Evolutionary conservation across 495 filamentous ascomycete genomes (phyloP), one percentile per base, ranked within the genome.

Genomic region (Parmelia sp.): DNA sequence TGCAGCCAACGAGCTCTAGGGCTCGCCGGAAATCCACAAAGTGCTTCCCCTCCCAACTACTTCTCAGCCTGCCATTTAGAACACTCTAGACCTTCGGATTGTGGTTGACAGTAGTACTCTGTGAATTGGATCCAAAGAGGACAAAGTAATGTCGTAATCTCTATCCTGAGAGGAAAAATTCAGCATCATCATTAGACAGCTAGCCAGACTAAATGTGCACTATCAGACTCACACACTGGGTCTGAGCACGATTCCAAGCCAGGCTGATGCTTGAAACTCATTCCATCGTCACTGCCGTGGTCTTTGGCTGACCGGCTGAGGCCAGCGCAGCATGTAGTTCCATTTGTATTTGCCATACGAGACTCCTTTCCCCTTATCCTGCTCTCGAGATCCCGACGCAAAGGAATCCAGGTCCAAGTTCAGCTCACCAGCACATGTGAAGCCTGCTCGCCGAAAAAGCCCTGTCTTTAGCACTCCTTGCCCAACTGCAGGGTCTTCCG

Each of bases 281-380:
- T 9, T 47, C 11, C 1, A 11, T n/a, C 8, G 44, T n/a, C 7
- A n/a, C 44, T 44, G 21, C 11, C 21, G 10, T 23, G 44, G 21
- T n/a, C 11, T 47, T n/a, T 47, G 44, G 44, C 21, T 17, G 8
- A 23, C 1, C 2, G 6, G n/a, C n/a, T 49, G 45, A 25, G 49
- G 49, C 25, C 14, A 53, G 49, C 49, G 49, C 27, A 53, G 49
- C 49, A 53, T 53, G 19, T 53, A 53, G 15, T 53, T 53, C 49
- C 49, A 53, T 53, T 53, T 53, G 27, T 53, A 53, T 0, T 11
- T 19, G 7, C 25, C 27, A 19, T 29, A 19, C 8, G 25, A 4
- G 27, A 31, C 49, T 31, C 25, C 49, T 29, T 31, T 19, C 49
- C 8, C 27, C 14, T 7, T 31, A 17, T 31, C 27, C 12, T 23